Conservation (phyloP, 305 asterid species). For the Rubia tinctorum region DNA sequence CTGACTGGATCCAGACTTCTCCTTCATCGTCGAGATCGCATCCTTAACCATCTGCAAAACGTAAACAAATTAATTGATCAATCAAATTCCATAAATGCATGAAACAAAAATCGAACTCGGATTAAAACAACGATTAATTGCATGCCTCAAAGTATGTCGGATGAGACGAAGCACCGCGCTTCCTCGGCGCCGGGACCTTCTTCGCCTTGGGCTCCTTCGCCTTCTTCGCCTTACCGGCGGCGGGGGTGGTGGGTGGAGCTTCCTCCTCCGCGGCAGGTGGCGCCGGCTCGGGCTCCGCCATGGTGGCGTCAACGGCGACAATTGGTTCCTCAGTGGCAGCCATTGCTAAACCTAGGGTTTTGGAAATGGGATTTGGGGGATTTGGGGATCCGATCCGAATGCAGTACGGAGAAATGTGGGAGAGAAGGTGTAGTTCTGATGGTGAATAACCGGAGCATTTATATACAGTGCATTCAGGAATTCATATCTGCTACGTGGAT, state of each 20-base stretch:
- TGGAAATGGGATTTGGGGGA: not conserved
- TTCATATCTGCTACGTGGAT: conserved; percentile 29
- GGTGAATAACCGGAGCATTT: conserved; percentile 39
- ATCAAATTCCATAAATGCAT: conserved; percentile 24
- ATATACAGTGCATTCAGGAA: conserved; percentile 42
- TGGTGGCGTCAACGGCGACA: conserved; percentile 22
- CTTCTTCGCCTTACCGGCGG: conserved; percentile 35
- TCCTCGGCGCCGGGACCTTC: conserved; percentile 30
- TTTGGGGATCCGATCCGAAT: conserved; percentile 21
- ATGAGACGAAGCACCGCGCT: conserved; percentile 48
- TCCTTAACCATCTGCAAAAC: conserved; percentile 71
- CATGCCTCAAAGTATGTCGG: conserved; percentile 90
- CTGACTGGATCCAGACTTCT: conserved; percentile 83
- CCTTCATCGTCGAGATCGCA: conserved; percentile 71
- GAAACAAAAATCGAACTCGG: not conserved
- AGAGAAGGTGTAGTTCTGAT: conserved; percentile 25
- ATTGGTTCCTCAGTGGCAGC: conserved; percentile 53
- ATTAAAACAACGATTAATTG: not conserved
- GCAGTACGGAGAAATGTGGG: not conserved
- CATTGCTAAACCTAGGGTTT: conserved; percentile 23
- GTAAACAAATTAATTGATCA: not conserved
- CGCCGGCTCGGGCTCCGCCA: not conserved
- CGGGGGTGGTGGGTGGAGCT: conserved; percentile 24
- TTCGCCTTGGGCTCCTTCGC: conserved; percentile 31
- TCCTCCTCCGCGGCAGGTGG: conserved; percentile 37